These are phyloP conservation scores for Solanum hybrid DNA, from an alignment of 305 asterid species.

Conservation along the genomic window DNA sequence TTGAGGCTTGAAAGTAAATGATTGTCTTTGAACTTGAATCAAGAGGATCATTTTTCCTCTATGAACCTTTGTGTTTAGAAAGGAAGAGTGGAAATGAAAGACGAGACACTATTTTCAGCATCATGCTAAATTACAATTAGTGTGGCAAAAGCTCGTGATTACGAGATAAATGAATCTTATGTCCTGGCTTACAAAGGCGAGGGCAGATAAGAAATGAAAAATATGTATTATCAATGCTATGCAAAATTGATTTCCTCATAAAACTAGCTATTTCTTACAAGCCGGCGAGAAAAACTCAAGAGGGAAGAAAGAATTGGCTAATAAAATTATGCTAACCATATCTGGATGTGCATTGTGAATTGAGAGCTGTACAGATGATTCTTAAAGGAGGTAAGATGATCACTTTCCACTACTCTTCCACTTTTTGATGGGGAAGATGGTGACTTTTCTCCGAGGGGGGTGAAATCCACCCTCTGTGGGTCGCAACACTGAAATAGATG, in stretches of 20 bases:
- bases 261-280: background rate
- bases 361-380: background rate
- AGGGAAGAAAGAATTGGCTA: background rate
- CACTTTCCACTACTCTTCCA: constrained; percentile 55
- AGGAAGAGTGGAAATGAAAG: background rate
- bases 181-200: background rate
- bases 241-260: background rate
- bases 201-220: background rate
- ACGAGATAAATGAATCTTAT: background rate
- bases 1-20: background rate
- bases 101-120: background rate
- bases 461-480: constrained; percentile 38
- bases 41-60: background rate
- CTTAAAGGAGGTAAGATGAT: constrained; percentile 6
- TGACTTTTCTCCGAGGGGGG: constrained; percentile 35
- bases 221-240: background rate
- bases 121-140: background rate
- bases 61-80: background rate
- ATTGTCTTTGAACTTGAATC: background rate
- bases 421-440: constrained; percentile 63
- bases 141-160: background rate
- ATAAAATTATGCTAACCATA: background rate
- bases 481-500: constrained; percentile 39
- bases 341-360: background rate
- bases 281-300: background rate